These are phyloP conservation scores for Plasmodium relictum DNA, from an alignment of 169 alveolate genomes.

Conservation along the genomic window DNA sequence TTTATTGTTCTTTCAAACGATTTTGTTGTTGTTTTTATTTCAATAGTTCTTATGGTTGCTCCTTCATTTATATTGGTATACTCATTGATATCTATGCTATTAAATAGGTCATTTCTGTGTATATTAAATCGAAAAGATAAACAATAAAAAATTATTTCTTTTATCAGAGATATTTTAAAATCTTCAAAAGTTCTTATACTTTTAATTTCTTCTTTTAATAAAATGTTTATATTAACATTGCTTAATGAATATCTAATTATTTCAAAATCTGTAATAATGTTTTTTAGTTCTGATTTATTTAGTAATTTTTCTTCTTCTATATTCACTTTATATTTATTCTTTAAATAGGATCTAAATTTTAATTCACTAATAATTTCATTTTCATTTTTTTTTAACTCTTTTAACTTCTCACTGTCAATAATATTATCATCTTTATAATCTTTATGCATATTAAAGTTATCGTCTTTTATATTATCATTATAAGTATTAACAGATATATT, in stretches of 20 bases:
- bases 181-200: slow-evolving; percentile 68
- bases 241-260: slow-evolving; percentile 58
- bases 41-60: slow-evolving; percentile 62
- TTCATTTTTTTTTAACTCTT: slow-evolving; percentile 28
- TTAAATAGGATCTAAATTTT: slow-evolving; percentile 30
- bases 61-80: slow-evolving; percentile 81
- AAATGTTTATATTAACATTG: slow-evolving; percentile 76
- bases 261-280: slow-evolving; percentile 47
- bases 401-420: slow-evolving; percentile 38
- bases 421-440: slow-evolving; percentile 35
- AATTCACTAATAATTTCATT: slow-evolving; percentile 44
- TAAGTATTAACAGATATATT: neutral
- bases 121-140: slow-evolving; percentile 77
- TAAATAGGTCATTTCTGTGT: slow-evolving; percentile 76
- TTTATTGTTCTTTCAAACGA: slow-evolving; percentile 37
- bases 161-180: slow-evolving; percentile 77
- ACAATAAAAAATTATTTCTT: slow-evolving; percentile 81
- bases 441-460: neutral
- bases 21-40: slow-evolving; percentile 50
- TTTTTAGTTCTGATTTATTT: slow-evolving; percentile 47
- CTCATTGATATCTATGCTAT: slow-evolving; percentile 77
- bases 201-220: slow-evolving; percentile 73
- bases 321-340: slow-evolving; percentile 38
- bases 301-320: slow-evolving; percentile 64
- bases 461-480: neutral